Base-by-base conservation (phyloP, 257 asterid genomes). In the Salvia miltiorrhiza region DNA sequence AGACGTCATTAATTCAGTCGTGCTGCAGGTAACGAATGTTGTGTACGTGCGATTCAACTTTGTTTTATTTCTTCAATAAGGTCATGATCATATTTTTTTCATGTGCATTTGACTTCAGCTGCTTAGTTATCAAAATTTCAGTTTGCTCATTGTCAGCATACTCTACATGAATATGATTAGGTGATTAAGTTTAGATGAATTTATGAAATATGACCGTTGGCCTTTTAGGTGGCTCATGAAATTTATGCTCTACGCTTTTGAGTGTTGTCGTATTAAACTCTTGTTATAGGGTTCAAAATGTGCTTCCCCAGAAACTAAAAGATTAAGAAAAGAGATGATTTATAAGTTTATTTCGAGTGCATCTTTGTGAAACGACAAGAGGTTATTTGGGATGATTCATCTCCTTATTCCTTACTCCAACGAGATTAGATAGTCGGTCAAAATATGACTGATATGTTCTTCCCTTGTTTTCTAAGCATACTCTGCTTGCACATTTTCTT, bases 1-100 rank as follows among this genome's bases (percentile, higher is more conserved):
- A 2, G 99, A 94, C 44, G 88, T 91, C 75, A 94, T 91, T 63
- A 94, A 89, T 79, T 89, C 99, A 4, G 80, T 94, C 58, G 99
- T 89, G 58, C 80, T 94, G 61, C 99, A 94, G 99, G 99, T 94
- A 84, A 78, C 44, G 21, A 37, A 57, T 56, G 43, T n/a, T 23
- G 37, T 54, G 39, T 44, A 5, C 10, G 4, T 4, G 26, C 52
- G 19, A 3, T 52, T 1, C 44, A 4, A 21, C 60, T 59, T 47
- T 39, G 35, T 62, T 40, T 12, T 1, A 3, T 63, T 63, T 45
- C 68, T 26, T 40, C n/a, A 43, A 19, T 45, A 11, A 4, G 35
- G 56, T 45, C 20, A 28, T 9, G 11, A 9, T 17, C 10, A 2
- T 69, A 37, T 24, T 49, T 40, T 17, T 7, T 60, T 28, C 20